These are phyloP conservation scores for Tillandsia leiboldiana DNA, from an alignment of 176 grass and related monocot species.

Conservation along the genomic window DNA sequence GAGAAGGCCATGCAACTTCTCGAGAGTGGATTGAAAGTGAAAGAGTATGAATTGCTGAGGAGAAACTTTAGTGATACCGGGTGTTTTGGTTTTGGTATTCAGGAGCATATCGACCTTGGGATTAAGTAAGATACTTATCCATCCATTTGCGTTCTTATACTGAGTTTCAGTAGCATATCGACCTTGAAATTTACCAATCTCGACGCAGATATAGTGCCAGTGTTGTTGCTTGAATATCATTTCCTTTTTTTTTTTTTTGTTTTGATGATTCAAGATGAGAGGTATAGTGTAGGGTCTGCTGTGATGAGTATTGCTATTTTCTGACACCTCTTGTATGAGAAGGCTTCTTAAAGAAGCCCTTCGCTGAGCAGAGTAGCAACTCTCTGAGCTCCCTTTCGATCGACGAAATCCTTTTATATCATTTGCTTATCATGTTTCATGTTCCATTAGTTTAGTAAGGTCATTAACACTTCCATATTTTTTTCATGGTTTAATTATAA, in stretches of 20 bases:
- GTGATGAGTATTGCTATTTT: slow-evolving; percentile 29
- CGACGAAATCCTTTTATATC: background rate
- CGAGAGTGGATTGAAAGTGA: slow-evolving; percentile 44
- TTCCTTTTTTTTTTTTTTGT: too few relatives aligned
- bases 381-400: slow-evolving; percentile 19
- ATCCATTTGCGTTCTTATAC: background rate
- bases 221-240: too few relatives aligned
- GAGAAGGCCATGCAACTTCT: slow-evolving; percentile 50
- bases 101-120: slow-evolving; percentile 47
- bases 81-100: slow-evolving; percentile 39
- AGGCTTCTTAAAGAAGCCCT: slow-evolving; percentile 11
- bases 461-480: too few relatives aligned
- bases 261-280: too few relatives aligned
- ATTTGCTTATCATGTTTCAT: background rate
- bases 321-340: slow-evolving; percentile 66
- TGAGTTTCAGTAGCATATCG: background rate
- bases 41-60: slow-evolving; percentile 38
- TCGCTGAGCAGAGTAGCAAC: slow-evolving; percentile 54
- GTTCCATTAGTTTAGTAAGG: background rate
- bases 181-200: background rate
- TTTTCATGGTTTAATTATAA: too few relatives aligned
- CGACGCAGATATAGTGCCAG: too few relatives aligned
- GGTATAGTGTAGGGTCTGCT: background rate
- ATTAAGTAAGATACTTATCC: slow-evolving; percentile 23
- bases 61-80: slow-evolving; percentile 43